Base-by-base conservation (phyloP, 352 stramenopile species). In the Globisporangium yorkense region DNA sequence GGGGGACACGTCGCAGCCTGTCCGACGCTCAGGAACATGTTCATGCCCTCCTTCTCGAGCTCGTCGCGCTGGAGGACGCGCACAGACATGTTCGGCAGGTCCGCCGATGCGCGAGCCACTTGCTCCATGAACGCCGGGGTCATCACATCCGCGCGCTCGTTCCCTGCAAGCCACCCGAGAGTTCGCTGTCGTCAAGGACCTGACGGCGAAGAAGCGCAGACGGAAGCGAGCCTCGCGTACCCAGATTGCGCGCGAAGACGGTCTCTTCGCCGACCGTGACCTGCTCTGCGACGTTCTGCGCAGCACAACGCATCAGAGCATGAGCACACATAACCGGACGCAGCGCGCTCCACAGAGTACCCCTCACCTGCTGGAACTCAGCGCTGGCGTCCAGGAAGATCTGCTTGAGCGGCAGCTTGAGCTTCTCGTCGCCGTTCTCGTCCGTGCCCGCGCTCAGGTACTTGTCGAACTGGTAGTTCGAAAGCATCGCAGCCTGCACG, bases 381-480 rank as follows among this genome's bases (percentile, higher is more conserved):
- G 62, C 63, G 10, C 65, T 71, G 5, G 76, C 69, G 43, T 87
- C 70, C 49, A 92, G 31, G 31, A 76, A 83, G 31, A 92, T 89
- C 51, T 77, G 58, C 57, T 89, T 72, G 10, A 92, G 64, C 43
- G 82, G 82, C 54, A 88, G 59, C 54, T 71, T 72, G 46, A 90
- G 71, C 66, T 87, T 88, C 54, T 74, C 72, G 33, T 89, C 77
- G 60, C 77, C 82, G 31, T 86, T 59, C 4, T 72, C 66, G 59
- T 88, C 67, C 60, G 74, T 84, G 43, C 69, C 67, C 35, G 71
- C 64, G 52, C 63, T 88, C 54, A 91, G 58, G 64, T 94, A 91
- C 68, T 86, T 73, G 67, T 94, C 80, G 46, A 94, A 94, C 66
- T 89, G 80, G 64, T 94, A 94, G 68, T 92, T 94, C 46, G 82